Evolutionary conservation across 768 basidiomycete genomes (phyloP).

Genomic region (Suillus plorans): DNA sequence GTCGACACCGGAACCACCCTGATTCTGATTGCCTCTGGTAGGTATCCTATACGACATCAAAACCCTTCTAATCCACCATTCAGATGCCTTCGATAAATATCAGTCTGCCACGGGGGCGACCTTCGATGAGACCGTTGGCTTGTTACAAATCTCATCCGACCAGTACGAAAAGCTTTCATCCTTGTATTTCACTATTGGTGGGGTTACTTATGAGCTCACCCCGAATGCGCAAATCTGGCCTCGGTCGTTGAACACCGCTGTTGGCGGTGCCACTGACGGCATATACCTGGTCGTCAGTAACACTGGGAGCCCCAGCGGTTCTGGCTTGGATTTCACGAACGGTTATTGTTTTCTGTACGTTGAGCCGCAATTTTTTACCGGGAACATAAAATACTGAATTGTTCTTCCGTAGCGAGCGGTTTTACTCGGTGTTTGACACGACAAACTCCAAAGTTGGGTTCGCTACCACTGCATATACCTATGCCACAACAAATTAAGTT

Average conservation of each 20-base stretch:
- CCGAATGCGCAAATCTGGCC: constrained; percentile 36
- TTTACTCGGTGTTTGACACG: too few species aligned
- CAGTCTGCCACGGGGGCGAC: constrained; percentile 24
- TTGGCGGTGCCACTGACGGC: constrained; percentile 25
- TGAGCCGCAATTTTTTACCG: too few species aligned
- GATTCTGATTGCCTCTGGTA: constrained; percentile 16
- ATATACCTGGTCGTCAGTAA: constrained; percentile 23
- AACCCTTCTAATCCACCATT: constrained; percentile 27
- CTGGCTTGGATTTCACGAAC: too few species aligned
- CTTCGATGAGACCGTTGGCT: constrained; percentile 27
- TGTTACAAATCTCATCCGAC: constrained; percentile 24
- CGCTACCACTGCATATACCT: too few species aligned
- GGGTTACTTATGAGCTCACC: constrained; percentile 17
- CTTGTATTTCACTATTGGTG: constrained; percentile 27
- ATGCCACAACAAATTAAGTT: too few species aligned
- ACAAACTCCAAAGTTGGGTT: too few species aligned
- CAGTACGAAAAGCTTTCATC: constrained; percentile 26
- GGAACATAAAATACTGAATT: too few species aligned
- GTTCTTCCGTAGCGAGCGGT: too few species aligned
- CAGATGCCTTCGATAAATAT: constrained; percentile 25
- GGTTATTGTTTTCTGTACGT: too few species aligned
- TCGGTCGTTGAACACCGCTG: constrained; percentile 25
- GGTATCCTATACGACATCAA: background rate
- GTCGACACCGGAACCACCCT: constrained; percentile 33
- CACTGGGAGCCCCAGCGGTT: too few species aligned